A percentile compares a stretch with the other conserved stretches of the same genome.
Conservation (phyloP, 2,329 filamentous ascomycete species). For the Beauveria sp. region DNA sequence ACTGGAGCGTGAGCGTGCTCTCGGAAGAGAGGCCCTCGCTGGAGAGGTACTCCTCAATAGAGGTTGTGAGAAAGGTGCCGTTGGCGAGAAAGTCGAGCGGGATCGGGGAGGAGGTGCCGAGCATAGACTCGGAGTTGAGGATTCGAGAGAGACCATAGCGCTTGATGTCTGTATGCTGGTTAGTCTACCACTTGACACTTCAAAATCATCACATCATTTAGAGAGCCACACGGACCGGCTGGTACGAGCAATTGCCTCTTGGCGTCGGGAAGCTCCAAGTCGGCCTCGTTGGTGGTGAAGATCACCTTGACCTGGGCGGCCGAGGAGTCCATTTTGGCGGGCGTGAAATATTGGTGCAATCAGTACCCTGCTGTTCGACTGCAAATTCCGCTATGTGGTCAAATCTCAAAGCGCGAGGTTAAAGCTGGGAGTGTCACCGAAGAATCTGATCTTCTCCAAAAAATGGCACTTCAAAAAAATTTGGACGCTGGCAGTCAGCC, state of each 20-base stretch:
- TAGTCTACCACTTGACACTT: conserved; percentile 2
- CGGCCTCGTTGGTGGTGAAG: conserved; percentile 56
- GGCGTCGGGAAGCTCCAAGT: conserved; percentile 55
- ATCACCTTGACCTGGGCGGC: conserved; percentile 56
- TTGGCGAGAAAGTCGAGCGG: conserved; percentile 95
- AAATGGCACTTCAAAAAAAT: background rate
- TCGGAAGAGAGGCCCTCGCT: conserved; percentile 83
- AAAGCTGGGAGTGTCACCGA: background rate
- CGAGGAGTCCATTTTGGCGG: conserved; percentile 28
- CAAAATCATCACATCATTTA: background rate
- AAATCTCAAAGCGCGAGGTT: background rate
- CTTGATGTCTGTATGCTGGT: conserved; percentile 48
- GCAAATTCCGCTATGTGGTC: background rate
- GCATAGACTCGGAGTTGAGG: conserved; percentile 65
- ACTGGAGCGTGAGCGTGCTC: conserved; percentile 80
- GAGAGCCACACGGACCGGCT: conserved; percentile 34
- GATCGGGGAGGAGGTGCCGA: conserved; percentile 56
- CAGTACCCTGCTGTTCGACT: background rate
- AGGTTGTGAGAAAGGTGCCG: conserved; percentile 82
- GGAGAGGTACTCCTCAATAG: conserved; percentile 83
- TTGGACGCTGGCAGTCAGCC: background rate
- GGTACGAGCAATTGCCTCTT: conserved; percentile 57
- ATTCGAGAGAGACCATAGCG: conserved; percentile 64
- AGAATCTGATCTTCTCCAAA: background rate
- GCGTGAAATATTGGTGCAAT: background rate